Evolutionary conservation across 495 filamentous ascomycete genomes (phyloP), one percentile per base, ranked within the genome.

Genomic region (Neurospora terricola): DNA sequence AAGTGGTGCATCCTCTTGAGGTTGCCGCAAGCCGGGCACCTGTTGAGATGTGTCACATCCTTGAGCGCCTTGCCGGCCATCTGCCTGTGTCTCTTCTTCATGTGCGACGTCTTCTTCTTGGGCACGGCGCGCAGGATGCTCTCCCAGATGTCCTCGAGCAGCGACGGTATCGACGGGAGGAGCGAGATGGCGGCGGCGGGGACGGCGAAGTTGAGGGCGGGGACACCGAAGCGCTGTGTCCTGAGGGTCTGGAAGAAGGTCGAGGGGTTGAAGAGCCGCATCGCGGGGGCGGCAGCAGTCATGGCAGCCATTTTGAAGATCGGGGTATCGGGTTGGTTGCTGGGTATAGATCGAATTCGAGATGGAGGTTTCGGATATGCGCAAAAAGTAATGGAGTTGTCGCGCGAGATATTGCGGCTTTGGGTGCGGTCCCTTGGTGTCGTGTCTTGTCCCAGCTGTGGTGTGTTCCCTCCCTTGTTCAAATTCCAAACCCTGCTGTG

Each of bases 51-150:
- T 70, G 90, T 95, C 27, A 97, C 89, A 79, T 98, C 96, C 85
- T 95, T 92, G 78, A 98, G 84, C 45, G 89, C 94, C 82, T 98
- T 98, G 77, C 95, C 95, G 21, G 93, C 95, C 89, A 98, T 90
- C 76, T 95, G 93, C 76, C 96, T 88, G 77, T 93, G 90, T 74
- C 96, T 91, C 84, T 92, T 97, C 87, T 97, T 98, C 87, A 92
- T 93, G 82, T 99, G 92, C 34, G 95, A 97, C 11, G 94, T 97
- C 89, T 98, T 99, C 84, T 97, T 98, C 87, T 99, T 99, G 11
- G 96, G 96, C 7, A 97, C 96, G 5, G 96, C 96, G 74, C 90
- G 90, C 40, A 99, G 89, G 43, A 98, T 88, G 3, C 91, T 93
- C 74, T 97, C 96, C 93, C 95, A 98, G 73, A 99, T 87, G 43